These are phyloP conservation scores for Syzygium grande DNA, from an alignment of 345 rosid genomes.

Conservation along the genomic window DNA sequence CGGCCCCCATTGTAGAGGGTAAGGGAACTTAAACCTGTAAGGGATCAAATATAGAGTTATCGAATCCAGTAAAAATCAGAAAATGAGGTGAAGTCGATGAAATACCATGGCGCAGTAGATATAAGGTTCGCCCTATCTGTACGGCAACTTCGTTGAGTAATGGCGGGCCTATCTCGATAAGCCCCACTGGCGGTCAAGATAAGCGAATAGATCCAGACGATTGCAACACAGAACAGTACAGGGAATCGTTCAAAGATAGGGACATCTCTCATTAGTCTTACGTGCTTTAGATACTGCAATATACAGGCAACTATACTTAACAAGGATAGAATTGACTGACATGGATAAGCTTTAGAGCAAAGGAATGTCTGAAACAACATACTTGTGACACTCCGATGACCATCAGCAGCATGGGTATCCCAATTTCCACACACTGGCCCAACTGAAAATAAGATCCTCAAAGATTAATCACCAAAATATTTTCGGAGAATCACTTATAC, in stretches of 20 bases:
- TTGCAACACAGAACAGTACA: conserved; percentile 51
- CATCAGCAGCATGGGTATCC: conserved; percentile 83
- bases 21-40: conserved; percentile 83
- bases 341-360: background rate
- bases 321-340: background rate
- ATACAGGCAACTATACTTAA: background rate
- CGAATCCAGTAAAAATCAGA: background rate
- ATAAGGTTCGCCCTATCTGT: conserved; percentile 72
- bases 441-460: conserved; percentile 31
- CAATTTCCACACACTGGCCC: conserved; percentile 91
- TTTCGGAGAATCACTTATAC: background rate
- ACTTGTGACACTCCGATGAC: conserved; percentile 75
- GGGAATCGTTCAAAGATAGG: conserved; percentile 83
- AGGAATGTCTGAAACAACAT: conserved; percentile 7
- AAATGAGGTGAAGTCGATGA: background rate
- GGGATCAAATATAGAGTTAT: background rate
- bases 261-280: conserved; percentile 37
- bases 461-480: background rate
- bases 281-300: conserved; percentile 79
- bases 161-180: conserved; percentile 44
- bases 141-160: conserved; percentile 76
- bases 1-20: conserved; percentile 99
- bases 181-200: conserved; percentile 91
- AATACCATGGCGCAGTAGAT: conserved; percentile 92
- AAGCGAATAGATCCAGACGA: conserved; percentile 79